Evolutionary conservation across 1,284 basidiomycete species (phyloP), one percentile per base, ranked within the genome.

Genomic region (Sutorius eximius): DNA sequence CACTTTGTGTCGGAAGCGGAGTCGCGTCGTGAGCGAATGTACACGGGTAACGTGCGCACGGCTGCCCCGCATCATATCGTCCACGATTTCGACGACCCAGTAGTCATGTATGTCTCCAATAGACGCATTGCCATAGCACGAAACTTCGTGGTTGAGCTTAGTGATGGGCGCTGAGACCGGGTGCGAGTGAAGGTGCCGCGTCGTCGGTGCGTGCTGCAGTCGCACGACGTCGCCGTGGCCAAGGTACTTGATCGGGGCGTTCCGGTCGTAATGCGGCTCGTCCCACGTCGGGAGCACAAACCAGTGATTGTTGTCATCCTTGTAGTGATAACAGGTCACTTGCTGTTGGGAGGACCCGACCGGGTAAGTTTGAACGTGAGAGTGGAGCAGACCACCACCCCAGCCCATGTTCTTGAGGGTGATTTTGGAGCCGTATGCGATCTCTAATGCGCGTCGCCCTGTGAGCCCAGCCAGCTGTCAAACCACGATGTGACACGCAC

Each of bases 261-360:
- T 80, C 6, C 79, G 80, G 65, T 92, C 81, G 62, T 89, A 80
- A 0, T 75, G 72, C 1, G 83, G 77, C 56, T 87, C 85, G 44
- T 89, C 83, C 93, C 94, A 97, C 4, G 78, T 79, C 3, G 93
- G 94, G 2, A 88, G 80, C 62, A 99, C 72, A 40, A 80, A 67
- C 88, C 93, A 99, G 51, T 98, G 83, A 75, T 99, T 99, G 81
- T 99, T 99, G 55, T 87, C 85, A 73, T 99, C 96, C 75, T 96
- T 97, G 84, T 99, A 98, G 77, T 99, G 96, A 73, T 99, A 99
- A 75, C 96, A 99, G 0, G 96, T 99, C 12, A 99, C 88, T 73
- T 99, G 97, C 68, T 98, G 96, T 71, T 99, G 95, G 55, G 80
- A 77, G 0, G 93, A 97, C n/a, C 95, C 96, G 16, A 86, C 79